These are phyloP conservation scores for Saccharum officinarum DNA, from an alignment of 176 grass and related monocot genomes.

Conservation along the genomic window DNA sequence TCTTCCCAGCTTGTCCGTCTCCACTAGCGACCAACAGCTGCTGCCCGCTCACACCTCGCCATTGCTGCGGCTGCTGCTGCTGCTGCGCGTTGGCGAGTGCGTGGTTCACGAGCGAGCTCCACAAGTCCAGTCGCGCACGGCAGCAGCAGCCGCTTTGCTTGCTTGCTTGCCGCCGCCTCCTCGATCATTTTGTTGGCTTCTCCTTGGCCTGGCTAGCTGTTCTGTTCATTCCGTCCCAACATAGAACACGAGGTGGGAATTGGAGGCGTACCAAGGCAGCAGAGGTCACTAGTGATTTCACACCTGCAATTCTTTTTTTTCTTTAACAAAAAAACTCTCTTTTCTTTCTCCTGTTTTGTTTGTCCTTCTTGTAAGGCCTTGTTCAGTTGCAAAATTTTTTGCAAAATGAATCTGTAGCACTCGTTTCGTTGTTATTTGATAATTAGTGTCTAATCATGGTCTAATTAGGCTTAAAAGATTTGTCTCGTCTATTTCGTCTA, in stretches of 20 bases:
- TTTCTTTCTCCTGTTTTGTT: slow-evolving; percentile 3
- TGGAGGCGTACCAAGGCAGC: no score
- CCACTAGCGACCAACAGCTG: not conserved
- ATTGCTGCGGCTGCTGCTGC: no score
- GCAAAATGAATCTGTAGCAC: no score
- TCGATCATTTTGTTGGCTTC: not conserved
- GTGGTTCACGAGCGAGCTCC: not conserved
- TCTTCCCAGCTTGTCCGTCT: not conserved
- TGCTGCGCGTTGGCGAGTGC: no score
- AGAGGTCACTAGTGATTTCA: slow-evolving; percentile 34
- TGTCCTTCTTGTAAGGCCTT: not conserved
- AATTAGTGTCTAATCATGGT: no score
- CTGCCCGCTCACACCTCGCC: not conserved
- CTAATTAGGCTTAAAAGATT: no score
- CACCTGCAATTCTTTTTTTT: not conserved
- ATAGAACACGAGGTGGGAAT: not conserved
- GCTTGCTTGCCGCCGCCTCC: not conserved
- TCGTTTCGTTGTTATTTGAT: no score
- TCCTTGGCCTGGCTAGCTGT: not conserved
- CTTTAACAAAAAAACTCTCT: no score
- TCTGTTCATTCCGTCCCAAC: not conserved
- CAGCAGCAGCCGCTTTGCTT: not conserved
- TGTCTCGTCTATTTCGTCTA: no score
- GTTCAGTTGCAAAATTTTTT: no score
- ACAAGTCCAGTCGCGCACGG: not conserved